Conservation (phyloP, 352 stramenopile species). For the Globisporangium spinosum region DNA sequence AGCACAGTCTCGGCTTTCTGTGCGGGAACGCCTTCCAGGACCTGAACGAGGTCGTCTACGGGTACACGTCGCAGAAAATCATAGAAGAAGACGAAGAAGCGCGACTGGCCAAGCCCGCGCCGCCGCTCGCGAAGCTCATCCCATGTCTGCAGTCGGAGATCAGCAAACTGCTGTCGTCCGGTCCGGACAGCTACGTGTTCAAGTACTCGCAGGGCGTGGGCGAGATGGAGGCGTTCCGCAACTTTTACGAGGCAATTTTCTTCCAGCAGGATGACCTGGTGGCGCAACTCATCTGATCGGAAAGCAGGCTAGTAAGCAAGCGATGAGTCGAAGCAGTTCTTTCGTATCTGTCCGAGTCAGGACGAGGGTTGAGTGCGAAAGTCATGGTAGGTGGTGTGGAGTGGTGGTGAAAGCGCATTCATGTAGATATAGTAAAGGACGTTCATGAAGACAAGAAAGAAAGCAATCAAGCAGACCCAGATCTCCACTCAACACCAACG, state of each 20-base stretch:
- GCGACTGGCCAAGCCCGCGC: slow-evolving; percentile 39
- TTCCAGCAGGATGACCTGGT: slow-evolving; percentile 54
- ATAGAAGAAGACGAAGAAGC: slow-evolving; percentile 28
- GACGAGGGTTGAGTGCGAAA: neutral
- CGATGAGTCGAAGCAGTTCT: neutral
- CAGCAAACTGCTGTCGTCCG: slow-evolving; percentile 58
- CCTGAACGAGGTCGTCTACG: slow-evolving; percentile 72
- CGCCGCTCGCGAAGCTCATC: slow-evolving; percentile 76
- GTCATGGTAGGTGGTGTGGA: neutral
- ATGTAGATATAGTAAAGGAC: slow-evolving; percentile 3
- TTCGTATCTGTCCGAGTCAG: neutral
- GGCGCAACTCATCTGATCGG: slow-evolving; percentile 32
- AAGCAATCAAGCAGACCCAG: neutral
- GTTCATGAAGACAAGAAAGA: neutral
- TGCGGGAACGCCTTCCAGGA: slow-evolving; percentile 82
- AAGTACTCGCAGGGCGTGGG: slow-evolving; percentile 79
- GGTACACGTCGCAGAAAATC: slow-evolving; percentile 24
- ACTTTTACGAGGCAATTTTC: slow-evolving; percentile 84
- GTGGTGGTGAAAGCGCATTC: neutral
- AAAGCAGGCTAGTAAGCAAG: neutral
- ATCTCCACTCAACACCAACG: neutral
- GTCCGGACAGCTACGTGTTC: slow-evolving; percentile 47
- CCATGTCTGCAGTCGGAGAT: slow-evolving; percentile 69
- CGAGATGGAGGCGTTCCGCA: slow-evolving; percentile 79
- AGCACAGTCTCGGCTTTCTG: slow-evolving; percentile 70